Evolutionary conservation across 805 yeast genomes (phyloP), one percentile per base, ranked within the genome.

Genomic region (Maudiozyma saulgeensis): DNA sequence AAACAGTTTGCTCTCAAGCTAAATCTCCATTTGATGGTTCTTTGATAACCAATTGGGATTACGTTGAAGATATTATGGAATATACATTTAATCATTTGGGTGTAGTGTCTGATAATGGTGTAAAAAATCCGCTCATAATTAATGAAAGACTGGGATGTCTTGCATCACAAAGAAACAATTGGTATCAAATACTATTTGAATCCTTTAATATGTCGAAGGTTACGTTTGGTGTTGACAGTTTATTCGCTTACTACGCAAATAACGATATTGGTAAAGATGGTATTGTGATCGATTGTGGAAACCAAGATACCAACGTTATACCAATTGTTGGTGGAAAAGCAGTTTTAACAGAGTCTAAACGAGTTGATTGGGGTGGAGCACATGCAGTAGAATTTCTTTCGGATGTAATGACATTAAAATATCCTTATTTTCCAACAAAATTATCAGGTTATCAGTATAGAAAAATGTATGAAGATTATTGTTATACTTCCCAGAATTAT

Each of bases 361-460:
- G 98, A 59, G 79, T 93, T 38, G 88, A 87, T 61, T 87, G 93
- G 87, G 98, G 98, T 52, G 98, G 96, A 11, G 78, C 79, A 53
- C 85, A 79, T 42, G 76, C 90, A 1, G 78, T 75, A 31, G 79
- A 76, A 39, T 90, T 76, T 56, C 63, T 93, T 61, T 76, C 75
- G 50, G 76, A 73, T 55, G 74, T 84, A 35, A 67, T 93, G 45
- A 74, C 81, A 1, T 71, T 93, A 60, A 93, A 93, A 64, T 93
- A 93, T 66, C 98, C 99, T 1, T 84, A 80, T 57, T 93, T 90
- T 64, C 98, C 99, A 5, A 69, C 86, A 1, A 84, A 81, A 55
- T 68, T 91, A 48, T 72, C 80, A 7, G 68, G 71, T 12, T 70
- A 72, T 49, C 95, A 91, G 60, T 76, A 84, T 12, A 80, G 83